Base-by-base conservation (phyloP, 2,329 filamentous ascomycete species). In the Penicillium olsonii region DNA sequence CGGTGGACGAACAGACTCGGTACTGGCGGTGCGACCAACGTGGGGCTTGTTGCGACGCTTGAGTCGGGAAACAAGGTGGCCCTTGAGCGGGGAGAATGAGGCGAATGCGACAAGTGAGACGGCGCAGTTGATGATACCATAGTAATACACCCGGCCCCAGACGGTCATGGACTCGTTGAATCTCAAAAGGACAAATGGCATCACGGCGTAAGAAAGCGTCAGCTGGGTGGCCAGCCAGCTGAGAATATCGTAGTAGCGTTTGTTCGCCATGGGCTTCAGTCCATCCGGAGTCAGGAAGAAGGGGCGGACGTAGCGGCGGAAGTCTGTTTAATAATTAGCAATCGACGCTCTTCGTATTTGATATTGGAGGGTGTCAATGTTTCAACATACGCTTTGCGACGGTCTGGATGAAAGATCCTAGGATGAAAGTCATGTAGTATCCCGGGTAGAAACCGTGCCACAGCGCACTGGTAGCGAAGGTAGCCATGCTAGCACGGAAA, bases 361-460 rank as follows among this genome's bases (percentile, higher is more conserved):
- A n/a, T 66, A 37, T 31, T 29, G 12, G 29, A 31, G 12, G 12
- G 2, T 15, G n/a, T 14, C 12, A n/a, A 17, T 11, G 6, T 4
- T 19, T 22, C 19, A 18, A 80, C 87, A 69, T 78, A 96, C 92
- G 91, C 78, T 99, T 99, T 47, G 94, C 92, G 15, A 87, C 87
- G 2, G 91, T 96, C 68, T 99, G 94, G 24, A 96, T 82, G 59
- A 99, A 88, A 54, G 90, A 91, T 1, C 89, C 94, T 7, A 97
- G 79, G 34, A 97, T 75, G 64, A 99, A 99, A 5, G 87, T 82
- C 53, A 99, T 74, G 70, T 97, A 97, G 72, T 99, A 99, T 5
- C 94, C 94, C 0, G 94, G 92, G 60, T 95, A 95, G 73, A 99
- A 99, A 24, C 94, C 94, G 66, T 99, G 94, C 94, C 94, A 99